A percentile compares a stretch with the other conserved stretches of the same genome.
Conservation (phyloP, 2,329 filamentous ascomycete species). For the Scorias spongiosa region DNA sequence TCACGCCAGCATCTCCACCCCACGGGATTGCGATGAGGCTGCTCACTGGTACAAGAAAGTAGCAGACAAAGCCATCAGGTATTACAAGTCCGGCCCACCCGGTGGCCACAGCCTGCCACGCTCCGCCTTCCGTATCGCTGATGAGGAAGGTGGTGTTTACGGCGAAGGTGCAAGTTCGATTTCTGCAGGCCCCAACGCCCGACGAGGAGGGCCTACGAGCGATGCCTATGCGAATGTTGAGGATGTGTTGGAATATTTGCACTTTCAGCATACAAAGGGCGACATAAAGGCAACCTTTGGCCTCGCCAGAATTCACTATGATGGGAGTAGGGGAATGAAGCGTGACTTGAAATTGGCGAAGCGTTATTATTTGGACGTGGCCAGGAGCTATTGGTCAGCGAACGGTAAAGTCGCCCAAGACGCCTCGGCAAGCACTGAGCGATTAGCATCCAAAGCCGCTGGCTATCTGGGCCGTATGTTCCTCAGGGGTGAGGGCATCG, state of each 20-base stretch:
- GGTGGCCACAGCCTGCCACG: constrained; percentile 65
- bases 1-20: constrained; percentile 68
- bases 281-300: constrained; percentile 79
- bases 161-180: constrained; percentile 86
- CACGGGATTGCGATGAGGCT: constrained; percentile 72
- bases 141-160: constrained; percentile 83
- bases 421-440: constrained; percentile 56
- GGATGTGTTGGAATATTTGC: constrained; percentile 87
- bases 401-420: constrained; percentile 62
- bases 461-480: constrained; percentile 84
- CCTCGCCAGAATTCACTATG: constrained; percentile 74
- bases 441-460: constrained; percentile 66
- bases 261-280: constrained; percentile 78
- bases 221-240: constrained; percentile 77
- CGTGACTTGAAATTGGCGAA: constrained; percentile 59
- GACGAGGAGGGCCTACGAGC: constrained; percentile 55
- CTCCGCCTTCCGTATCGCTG: constrained; percentile 73
- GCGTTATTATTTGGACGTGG: constrained; percentile 67
- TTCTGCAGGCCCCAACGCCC: constrained; percentile 71
- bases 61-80: constrained; percentile 80
- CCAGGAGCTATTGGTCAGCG: constrained; percentile 60
- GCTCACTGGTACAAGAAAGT: constrained; percentile 83
- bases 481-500: constrained; percentile 68
- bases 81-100: constrained; percentile 78
- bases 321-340: constrained; percentile 62